These are phyloP conservation scores for Sporobolus alterniflorus DNA, from an alignment of 202 grass and related monocot species.

Conservation along the genomic window DNA sequence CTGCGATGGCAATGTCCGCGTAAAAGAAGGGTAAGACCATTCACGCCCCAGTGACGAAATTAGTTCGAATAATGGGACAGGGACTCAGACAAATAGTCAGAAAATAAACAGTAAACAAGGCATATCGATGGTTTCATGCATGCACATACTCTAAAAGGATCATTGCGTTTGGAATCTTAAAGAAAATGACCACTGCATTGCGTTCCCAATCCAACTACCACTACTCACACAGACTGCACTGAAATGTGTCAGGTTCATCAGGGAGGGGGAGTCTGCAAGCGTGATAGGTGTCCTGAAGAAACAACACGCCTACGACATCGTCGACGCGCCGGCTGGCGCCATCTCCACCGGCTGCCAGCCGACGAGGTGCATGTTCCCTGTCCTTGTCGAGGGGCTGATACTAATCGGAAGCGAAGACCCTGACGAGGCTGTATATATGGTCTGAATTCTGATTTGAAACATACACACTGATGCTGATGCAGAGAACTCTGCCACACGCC, in stretches of 20 bases:
- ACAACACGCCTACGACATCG: constrained; percentile 65
- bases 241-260: constrained; percentile 64
- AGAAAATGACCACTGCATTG: neutral
- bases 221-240: neutral
- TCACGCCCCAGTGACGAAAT: neutral
- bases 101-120: neutral
- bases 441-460: constrained; percentile 28
- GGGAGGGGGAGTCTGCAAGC: constrained; percentile 76
- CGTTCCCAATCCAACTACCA: neutral
- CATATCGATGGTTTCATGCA: neutral
- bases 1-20: constrained; percentile 22
- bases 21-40: constrained; percentile 73
- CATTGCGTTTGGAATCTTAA: neutral
- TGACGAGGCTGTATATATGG: constrained; percentile 59
- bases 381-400: constrained; percentile 74
- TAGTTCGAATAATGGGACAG: neutral
- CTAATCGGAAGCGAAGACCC: constrained; percentile 58
- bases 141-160: too few species aligned
- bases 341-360: constrained; percentile 60
- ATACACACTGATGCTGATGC: neutral
- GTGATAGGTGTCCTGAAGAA: constrained; percentile 82
- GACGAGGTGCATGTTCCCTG: constrained; percentile 70
- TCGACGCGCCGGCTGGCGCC: constrained; percentile 48
- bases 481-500: neutral
- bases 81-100: neutral